Evolutionary conservation across 1,139 yeast genomes (phyloP), one percentile per base, ranked within the genome.

Genomic region (Groenewaldozyma sp.): DNA sequence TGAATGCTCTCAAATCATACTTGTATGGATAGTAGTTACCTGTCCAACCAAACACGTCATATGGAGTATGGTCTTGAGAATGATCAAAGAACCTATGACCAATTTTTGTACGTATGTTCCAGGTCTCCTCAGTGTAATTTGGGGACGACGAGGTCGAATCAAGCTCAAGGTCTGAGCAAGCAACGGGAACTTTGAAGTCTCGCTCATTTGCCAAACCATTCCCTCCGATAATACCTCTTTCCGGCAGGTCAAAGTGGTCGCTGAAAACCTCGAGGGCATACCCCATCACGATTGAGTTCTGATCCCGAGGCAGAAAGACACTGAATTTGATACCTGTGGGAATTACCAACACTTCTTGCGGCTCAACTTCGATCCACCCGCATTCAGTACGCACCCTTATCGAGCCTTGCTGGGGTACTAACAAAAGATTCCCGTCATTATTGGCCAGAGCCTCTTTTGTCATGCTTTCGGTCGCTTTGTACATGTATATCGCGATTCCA

Each of bases 31-130:
- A 53, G 41, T 56, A 56, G 28, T 48, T 43, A 10, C 61, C 61
- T 29, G 54, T 58, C 60, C 60, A 56, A 2, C 52, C 61, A 7
- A 56, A 58, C 14, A 56, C 58, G 32, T 56, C 55, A 38, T 50
- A 56, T 1, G 60, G 61, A 18, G 58, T 43, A 36, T 54, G 59
- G 36, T 44, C 46, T 32, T 50, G 56, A 4, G 31, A 35, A n/a
- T 51, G 45, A 31, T 44, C 37, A 44, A 48, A 54, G 32, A 52
- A 39, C 13, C 47, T 43, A 22, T 57, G 57, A 32, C 49, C 49
- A 37, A 52, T 50, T 47, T 45, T 55, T 51, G 45, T 46, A 38
- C 34, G 42, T 28, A 31, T 53, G 34, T 22, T 37, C 37, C 45
- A 47, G 17, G 13, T n/a, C 26, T 22, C 26, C n/a, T n/a, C n/a